Percentiles rank a stretch among this genome's conserved stretches.
Evolutionary conservation across 208 protist genomes (phyloP).

Genomic region (Trypanosoma scelopori): DNA sequence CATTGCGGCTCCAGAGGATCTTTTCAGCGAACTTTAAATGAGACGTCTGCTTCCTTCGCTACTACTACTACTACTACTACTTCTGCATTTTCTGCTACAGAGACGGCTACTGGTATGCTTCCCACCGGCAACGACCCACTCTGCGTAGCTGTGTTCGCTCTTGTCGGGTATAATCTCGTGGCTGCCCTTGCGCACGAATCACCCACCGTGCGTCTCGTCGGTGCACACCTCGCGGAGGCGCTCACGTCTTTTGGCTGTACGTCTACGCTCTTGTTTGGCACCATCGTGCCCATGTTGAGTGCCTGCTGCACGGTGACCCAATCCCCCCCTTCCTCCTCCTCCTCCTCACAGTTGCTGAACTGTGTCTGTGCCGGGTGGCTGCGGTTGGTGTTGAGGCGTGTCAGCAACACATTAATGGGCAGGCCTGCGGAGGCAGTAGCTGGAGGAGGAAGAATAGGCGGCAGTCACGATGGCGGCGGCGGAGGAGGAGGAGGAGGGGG

Average conservation of each 20-base stretch:
- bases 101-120: neutral
- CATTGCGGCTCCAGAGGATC: neutral
- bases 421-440: neutral
- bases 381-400: slow-evolving; percentile 6
- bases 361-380: slow-evolving; percentile 24
- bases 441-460: too few relatives aligned
- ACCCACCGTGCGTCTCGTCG: slow-evolving; percentile 35
- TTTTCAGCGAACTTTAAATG: neutral
- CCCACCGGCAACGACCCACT: slow-evolving; percentile 12
- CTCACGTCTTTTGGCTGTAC: slow-evolving; percentile 23
- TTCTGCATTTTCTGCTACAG: too few relatives aligned
- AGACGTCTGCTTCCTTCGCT: neutral
- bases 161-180: slow-evolving; percentile 30
- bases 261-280: slow-evolving; percentile 18
- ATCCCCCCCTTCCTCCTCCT: too few relatives aligned
- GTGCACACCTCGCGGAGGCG: slow-evolving; percentile 32
- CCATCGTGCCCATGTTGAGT: slow-evolving; percentile 37
- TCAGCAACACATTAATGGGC: neutral
- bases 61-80: too few relatives aligned
- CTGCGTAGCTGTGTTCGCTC: slow-evolving; percentile 10
- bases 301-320: slow-evolving; percentile 1
- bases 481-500: neutral
- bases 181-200: slow-evolving; percentile 35
- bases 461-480: neutral
- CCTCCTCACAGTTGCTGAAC: neutral